Percentiles rank a stretch among this genome's conserved stretches.
Conservation (phyloP, 2,329 filamentous ascomycete genomes). For the Apiospora marii region DNA sequence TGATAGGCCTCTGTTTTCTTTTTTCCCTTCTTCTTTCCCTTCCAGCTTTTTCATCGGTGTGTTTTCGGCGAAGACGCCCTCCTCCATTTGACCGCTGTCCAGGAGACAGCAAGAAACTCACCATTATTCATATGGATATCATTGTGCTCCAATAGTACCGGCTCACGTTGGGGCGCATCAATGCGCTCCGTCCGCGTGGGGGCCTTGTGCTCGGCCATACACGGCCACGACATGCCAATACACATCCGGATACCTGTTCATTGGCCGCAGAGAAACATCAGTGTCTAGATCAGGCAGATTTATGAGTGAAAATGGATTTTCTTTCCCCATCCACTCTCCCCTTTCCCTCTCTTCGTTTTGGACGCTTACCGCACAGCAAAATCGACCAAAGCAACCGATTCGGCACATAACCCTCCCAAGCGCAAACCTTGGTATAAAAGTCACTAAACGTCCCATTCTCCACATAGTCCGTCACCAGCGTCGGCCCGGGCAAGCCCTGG, state of each 20-base stretch:
- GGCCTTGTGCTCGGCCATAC: not conserved
- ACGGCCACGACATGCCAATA: not conserved
- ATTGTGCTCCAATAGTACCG: not conserved
- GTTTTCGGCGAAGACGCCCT: not conserved
- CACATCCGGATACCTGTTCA: not conserved
- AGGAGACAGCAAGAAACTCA: not conserved
- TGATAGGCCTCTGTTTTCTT: not conserved
- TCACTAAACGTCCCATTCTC: not conserved
- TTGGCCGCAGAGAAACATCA: not conserved
- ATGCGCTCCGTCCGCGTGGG: not conserved
- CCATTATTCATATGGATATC: not conserved
- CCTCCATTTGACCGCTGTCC: not conserved
- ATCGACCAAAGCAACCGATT: not conserved
- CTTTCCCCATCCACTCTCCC: no score
- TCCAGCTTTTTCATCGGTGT: not conserved
- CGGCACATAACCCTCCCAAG: not conserved
- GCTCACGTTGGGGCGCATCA: not conserved
- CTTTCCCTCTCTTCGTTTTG: no score
- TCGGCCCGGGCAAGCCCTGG: not conserved
- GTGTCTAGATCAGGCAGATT: not conserved
- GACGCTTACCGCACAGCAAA: not conserved
- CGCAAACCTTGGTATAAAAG: not conserved
- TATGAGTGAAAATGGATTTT: not conserved
- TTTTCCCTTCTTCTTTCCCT: not conserved
- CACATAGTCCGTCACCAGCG: not conserved